These are phyloP conservation scores for Cryptococcus deneoformans DNA, from an alignment of 1,284 basidiomycete species.

Conservation along the genomic window DNA sequence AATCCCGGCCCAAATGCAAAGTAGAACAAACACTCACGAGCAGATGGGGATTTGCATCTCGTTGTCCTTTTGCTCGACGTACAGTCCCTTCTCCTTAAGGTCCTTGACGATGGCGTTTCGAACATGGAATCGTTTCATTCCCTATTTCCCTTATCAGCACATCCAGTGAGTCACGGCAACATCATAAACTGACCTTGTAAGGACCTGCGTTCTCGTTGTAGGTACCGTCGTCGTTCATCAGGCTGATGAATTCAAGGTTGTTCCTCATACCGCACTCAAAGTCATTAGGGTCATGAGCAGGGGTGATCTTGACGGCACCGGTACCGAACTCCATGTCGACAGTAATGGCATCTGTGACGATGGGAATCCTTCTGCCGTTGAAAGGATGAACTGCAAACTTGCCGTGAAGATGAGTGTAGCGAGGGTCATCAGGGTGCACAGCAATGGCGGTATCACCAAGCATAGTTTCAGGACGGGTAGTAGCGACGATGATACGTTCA, in stretches of 20 bases:
- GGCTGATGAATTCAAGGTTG: constrained; percentile 89
- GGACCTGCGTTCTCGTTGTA: constrained; percentile 87
- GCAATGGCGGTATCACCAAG: constrained; percentile 97
- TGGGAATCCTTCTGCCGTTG: constrained; percentile 79
- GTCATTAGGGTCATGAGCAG: constrained; percentile 98
- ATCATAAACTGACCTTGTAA: constrained; percentile 59
- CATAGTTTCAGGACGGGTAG: constrained; percentile 99
- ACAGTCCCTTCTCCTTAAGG: constrained; percentile 82
- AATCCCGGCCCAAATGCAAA: background rate
- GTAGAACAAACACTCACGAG: constrained; percentile 49
- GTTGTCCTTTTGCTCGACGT: constrained; percentile 91
- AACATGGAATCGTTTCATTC: constrained; percentile 96
- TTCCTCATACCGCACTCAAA: constrained; percentile 92
- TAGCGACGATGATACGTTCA: constrained; percentile 90
- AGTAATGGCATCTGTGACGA: constrained; percentile 76
- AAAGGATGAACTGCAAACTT: constrained; percentile 93
- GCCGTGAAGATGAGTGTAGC: constrained; percentile 96
- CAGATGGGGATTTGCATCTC: constrained; percentile 93
- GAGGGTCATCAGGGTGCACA: constrained; percentile 87
- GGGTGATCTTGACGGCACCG: constrained; percentile 99
- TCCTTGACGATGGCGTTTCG: constrained; percentile 79
- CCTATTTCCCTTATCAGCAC: constrained; percentile 54
- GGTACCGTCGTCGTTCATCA: constrained; percentile 96
- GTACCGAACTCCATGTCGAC: constrained; percentile 98
- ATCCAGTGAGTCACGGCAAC: background rate